These are phyloP conservation scores for Chloromonas sp. DNA, from an alignment of 163 green algal species.

Conservation along the genomic window DNA sequence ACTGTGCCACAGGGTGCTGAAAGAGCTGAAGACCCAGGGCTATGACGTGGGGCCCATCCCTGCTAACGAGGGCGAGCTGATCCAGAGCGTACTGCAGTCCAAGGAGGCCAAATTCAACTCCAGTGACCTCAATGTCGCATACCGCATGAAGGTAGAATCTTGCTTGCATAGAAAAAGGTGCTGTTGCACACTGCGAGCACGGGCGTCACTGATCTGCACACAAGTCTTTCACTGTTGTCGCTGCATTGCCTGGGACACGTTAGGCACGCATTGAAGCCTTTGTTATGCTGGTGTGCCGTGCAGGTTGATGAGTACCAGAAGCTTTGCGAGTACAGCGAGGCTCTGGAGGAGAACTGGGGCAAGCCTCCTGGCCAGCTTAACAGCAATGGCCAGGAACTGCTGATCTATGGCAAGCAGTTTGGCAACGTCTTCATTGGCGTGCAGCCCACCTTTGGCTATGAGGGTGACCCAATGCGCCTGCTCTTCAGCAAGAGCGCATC, in stretches of 20 bases:
- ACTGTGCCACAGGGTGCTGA: slow-evolving; percentile 48
- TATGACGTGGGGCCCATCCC: slow-evolving; percentile 92
- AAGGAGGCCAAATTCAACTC: slow-evolving; percentile 90
- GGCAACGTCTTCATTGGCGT: slow-evolving; percentile 99
- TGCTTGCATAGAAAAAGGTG: neutral
- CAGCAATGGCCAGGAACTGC: slow-evolving; percentile 91
- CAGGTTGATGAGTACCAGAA: slow-evolving; percentile 89
- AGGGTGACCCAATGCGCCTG: slow-evolving; percentile 97
- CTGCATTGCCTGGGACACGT: too few relatives aligned
- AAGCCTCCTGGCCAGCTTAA: slow-evolving; percentile 95
- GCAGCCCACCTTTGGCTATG: slow-evolving; percentile 98
- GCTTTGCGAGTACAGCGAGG: slow-evolving; percentile 87
- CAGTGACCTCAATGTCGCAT: slow-evolving; percentile 93
- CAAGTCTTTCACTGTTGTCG: too few relatives aligned
- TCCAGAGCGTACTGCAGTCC: slow-evolving; percentile 81
- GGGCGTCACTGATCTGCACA: too few relatives aligned
- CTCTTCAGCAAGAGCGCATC: slow-evolving; percentile 90
- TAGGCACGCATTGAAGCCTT: too few relatives aligned
- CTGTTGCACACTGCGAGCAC: neutral
- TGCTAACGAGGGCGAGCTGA: slow-evolving; percentile 70
- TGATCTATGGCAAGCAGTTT: slow-evolving; percentile 94
- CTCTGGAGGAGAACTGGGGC: slow-evolving; percentile 98
- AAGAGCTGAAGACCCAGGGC: slow-evolving; percentile 55
- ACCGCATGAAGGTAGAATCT: slow-evolving; percentile 74
- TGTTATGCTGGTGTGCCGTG: too few relatives aligned